These are phyloP conservation scores for Axilococcus clingmanii DNA, from an alignment of 139 green algal genomes.

Conservation along the genomic window DNA sequence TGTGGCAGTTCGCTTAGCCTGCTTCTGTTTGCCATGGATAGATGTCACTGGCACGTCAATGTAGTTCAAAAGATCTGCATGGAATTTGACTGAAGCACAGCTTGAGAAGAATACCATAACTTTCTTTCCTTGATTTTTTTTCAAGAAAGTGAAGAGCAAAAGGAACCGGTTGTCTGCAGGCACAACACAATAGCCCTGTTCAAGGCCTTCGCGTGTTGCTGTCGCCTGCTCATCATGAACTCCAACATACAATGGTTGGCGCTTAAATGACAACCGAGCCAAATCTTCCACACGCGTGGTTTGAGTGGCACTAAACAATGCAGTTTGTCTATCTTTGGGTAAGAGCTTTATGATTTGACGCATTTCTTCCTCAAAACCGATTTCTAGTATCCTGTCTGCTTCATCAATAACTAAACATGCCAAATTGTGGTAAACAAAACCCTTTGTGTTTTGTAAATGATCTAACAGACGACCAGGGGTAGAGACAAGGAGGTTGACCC, in stretches of 20 bases:
- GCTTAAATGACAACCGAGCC: slow-evolving; percentile 87
- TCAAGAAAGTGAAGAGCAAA: slow-evolving; percentile 98
- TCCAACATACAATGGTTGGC: slow-evolving; percentile 90
- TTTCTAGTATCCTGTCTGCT: slow-evolving; percentile 95
- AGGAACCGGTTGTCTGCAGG: slow-evolving; percentile 84
- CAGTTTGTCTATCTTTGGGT: slow-evolving; percentile 94
- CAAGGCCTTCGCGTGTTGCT: slow-evolving; percentile 78
- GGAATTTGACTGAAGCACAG: slow-evolving; percentile 91
- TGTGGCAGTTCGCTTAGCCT: slow-evolving; percentile 90
- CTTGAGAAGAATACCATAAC: slow-evolving; percentile 99
- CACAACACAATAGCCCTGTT: slow-evolving; percentile 95
- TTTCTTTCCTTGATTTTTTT: slow-evolving; percentile 97
- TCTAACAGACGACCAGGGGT: slow-evolving; percentile 95
- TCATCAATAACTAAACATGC: slow-evolving; percentile 94
- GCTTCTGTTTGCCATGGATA: slow-evolving; percentile 99
- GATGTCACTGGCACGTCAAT: slow-evolving; percentile 89
- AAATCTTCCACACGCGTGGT: slow-evolving; percentile 97
- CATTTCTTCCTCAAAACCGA: slow-evolving; percentile 99
- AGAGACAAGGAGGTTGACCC: slow-evolving; percentile 88
- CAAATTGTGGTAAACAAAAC: slow-evolving; percentile 72
- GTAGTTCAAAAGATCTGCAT: slow-evolving; percentile 97
- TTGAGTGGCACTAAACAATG: slow-evolving; percentile 96
- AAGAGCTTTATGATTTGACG: slow-evolving; percentile 89
- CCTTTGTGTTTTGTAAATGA: slow-evolving; percentile 87
- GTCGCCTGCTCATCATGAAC: slow-evolving; percentile 73